Conservation (phyloP, 805 yeast species). For the Yamadazyma laniorum region DNA sequence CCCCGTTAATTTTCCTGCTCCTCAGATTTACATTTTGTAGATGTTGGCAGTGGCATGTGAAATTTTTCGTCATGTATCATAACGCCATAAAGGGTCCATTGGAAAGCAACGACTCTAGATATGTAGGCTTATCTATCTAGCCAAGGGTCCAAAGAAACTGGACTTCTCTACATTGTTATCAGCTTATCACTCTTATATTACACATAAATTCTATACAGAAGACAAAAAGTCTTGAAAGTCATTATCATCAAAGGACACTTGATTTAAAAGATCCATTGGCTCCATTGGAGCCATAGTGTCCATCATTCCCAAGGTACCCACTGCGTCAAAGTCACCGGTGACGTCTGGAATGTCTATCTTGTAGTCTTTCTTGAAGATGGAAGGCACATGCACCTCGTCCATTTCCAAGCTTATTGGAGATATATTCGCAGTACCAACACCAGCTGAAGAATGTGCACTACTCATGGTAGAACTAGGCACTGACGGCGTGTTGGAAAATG, state of each 20-base stretch:
- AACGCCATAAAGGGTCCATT: too few relatives aligned
- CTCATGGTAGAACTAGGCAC: background rate
- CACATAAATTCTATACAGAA: conserved; percentile 12
- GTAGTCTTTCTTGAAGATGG: conserved; percentile 9
- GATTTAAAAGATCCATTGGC: conserved; percentile 5
- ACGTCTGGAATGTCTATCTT: conserved; percentile 7
- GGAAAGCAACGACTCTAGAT: too few relatives aligned
- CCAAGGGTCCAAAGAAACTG: too few relatives aligned
- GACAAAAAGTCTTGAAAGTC: conserved; percentile 15
- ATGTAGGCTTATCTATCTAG: too few relatives aligned
- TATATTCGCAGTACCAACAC: conserved; percentile 6
- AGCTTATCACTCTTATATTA: too few relatives aligned
- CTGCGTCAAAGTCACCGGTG: background rate
- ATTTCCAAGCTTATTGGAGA: conserved; percentile 4
- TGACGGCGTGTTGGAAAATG: background rate
- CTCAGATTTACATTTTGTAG: too few relatives aligned
- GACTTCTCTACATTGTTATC: too few relatives aligned
- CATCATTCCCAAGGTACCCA: background rate
- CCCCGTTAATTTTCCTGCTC: too few relatives aligned
- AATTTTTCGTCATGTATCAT: too few relatives aligned
- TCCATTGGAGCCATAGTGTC: background rate
- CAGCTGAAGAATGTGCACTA: background rate
- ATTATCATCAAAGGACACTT: conserved; percentile 9
- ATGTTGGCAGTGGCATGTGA: too few relatives aligned
- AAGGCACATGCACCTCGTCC: conserved; percentile 8